Evolutionary conservation across 1,139 yeast species (phyloP).

Genomic region (Geotrichum histeridarum): DNA sequence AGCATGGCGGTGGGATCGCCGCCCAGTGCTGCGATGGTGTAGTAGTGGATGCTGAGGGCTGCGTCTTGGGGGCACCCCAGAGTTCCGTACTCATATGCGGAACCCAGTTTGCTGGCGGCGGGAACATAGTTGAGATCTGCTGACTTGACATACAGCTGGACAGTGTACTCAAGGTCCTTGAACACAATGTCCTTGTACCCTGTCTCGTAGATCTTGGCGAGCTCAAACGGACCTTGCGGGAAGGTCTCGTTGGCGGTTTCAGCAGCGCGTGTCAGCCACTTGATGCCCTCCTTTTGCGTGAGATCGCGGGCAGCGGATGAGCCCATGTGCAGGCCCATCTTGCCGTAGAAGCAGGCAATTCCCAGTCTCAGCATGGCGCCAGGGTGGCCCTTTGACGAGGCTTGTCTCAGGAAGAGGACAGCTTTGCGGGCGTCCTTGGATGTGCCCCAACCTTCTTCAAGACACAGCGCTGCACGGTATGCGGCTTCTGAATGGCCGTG

Average conservation of each 20-base stretch:
- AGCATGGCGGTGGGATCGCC: constrained; percentile 92
- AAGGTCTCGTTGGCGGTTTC: constrained; percentile 78
- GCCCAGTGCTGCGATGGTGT: constrained; percentile 81
- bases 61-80: constrained; percentile 75
- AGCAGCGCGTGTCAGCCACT: constrained; percentile 86
- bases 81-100: constrained; percentile 76
- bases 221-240: constrained; percentile 88
- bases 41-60: constrained; percentile 83
- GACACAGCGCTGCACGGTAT: constrained; percentile 84
- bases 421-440: constrained; percentile 85
- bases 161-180: constrained; percentile 76
- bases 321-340: constrained; percentile 59
- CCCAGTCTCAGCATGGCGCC: constrained; percentile 95
- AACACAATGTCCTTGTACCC: constrained; percentile 87
- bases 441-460: constrained; percentile 90
- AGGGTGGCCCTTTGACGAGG: constrained; percentile 87
- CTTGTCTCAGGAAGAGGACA: constrained; percentile 73
- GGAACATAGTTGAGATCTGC: constrained; percentile 84
- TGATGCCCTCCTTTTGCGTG: constrained; percentile 78
- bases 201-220: constrained; percentile 74
- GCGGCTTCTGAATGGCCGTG: constrained; percentile 90
- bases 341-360: constrained; percentile 71
- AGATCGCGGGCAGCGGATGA: constrained; percentile 36
- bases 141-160: constrained; percentile 80
- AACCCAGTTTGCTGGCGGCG: constrained; percentile 75